Evolutionary conservation across 2,329 filamentous ascomycete genomes (phyloP).

Genomic region (Diaporthe aspalathi): DNA sequence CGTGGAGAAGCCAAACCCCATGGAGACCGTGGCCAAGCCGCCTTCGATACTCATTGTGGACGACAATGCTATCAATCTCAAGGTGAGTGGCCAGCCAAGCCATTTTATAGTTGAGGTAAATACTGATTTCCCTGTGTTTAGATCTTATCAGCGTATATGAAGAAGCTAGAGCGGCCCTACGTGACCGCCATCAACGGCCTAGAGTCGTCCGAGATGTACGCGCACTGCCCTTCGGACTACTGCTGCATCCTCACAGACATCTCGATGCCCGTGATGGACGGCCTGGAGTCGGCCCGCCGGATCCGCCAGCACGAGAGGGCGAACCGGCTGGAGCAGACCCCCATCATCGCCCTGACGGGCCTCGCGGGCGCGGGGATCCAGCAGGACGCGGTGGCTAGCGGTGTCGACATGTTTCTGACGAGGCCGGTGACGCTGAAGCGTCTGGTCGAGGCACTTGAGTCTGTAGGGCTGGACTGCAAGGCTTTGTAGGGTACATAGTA

Average conservation of each 20-base stretch:
- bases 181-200: constrained; percentile 50
- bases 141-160: constrained; percentile 50
- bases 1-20: background rate
- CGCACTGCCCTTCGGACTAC: constrained; percentile 42
- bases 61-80: constrained; percentile 55
- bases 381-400: constrained; percentile 64
- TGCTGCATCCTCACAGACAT: constrained; percentile 59
- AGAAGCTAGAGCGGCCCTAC: constrained; percentile 47
- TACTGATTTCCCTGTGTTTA: no score
- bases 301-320: constrained; percentile 62
- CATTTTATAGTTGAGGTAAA: no score
- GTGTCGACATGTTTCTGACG: constrained; percentile 65
- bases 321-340: constrained; percentile 52
- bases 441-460: constrained; percentile 33
- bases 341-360: constrained; percentile 65
- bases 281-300: constrained; percentile 60
- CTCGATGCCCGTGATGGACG: constrained; percentile 69
- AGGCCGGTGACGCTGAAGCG: constrained; percentile 61
- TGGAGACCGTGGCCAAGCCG: background rate
- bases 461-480: constrained; percentile 27
- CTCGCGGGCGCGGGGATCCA: constrained; percentile 61
- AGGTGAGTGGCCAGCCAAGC: constrained; percentile 32
- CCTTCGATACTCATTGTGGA: constrained; percentile 52
- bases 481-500: background rate
- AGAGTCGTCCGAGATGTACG: constrained; percentile 49